Base-by-base conservation (phyloP, 176 grass and related monocot species). In the Triticum urartu region DNA sequence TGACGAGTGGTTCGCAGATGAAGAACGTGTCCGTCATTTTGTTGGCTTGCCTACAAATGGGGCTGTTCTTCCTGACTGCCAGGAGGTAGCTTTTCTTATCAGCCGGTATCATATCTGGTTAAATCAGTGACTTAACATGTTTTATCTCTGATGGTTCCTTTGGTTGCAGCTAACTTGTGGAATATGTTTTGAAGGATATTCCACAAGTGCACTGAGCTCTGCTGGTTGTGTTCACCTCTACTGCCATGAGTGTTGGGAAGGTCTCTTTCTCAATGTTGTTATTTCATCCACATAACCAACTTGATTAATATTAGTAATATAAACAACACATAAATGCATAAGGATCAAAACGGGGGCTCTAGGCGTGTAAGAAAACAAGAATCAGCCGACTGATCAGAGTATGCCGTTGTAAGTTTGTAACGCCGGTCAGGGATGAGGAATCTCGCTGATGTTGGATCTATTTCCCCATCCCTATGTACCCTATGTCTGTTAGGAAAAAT, bases 161-260 rank as follows among this genome's bases (percentile, higher is more conserved):
- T 98, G 66, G 72, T 89, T 82, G 89, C 87, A 98, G 96, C 88
- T 94, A 75, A 95, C 86, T 79, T 98, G 93, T 81, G 93, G 96
- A 92, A 98, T 98, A 92, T 98, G 96, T 87, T 98, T 98, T 84
- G 96, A 98, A 79, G 75, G 58, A 28, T 91, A 83, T 72, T 89
- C 90, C 81, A 87, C 85, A 36, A 72, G 70, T 76, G 61, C 24
- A 32, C 84, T 94, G 88, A 86, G 72, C 81, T 88, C 93, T 84
- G 92, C 88, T 89, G 82, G 73, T 82, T 98, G 96, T 91, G 82
- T 61, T 77, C 96, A 98, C 81, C 91, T 82, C 61, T 98, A 93
- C 87, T 98, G 96, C 60, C 38, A 87, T 74, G 86, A 88, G 65
- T 98, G 96, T 80, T 98, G 96, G 96, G 63, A 89, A 95, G 96